Base-by-base conservation (phyloP, 148 eudicot genomes). In the Camellia japonica region DNA sequence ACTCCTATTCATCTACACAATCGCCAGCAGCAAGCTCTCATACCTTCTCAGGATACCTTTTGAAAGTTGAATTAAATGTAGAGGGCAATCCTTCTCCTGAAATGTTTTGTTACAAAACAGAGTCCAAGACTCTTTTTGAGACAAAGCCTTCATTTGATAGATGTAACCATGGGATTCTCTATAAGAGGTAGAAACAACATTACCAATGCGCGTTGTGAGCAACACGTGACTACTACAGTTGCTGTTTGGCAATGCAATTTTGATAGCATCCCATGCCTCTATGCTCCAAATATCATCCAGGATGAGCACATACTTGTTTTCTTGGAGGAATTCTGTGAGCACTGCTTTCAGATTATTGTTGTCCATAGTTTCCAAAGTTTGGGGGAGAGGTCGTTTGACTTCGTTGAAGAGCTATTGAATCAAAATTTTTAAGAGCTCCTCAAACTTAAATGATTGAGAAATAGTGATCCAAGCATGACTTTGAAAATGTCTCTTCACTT, bases 391-490 rank as follows among this genome's bases (percentile, higher is more conserved):
- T 65, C n/a, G 41, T 30, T 47, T 60, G 51, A 47, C 51, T 47
- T 47, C 51, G 51, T 47, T 6, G 51, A 47, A 47, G 51, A 47
- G 51, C 51, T 47, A 1, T 47, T 47, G 51, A 47, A 47, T 47
- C 51, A 47, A 10, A 23, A 46, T 69, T 56, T 73, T 41, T 14
- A 82, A 23, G 30, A 83, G 68, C 68, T 68, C 54, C 44, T 68
- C 38, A 2, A 69, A 2, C 13, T 59, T 41, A 42, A 47, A 75
- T 0, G 76, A 46, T 18, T 79, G 38, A 13, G 82, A 83, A 16
- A 79, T 74, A 42, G 71, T 59, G 13, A 83, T 5, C 85, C 85
- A 83, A 3, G 65, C 82, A 61, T 55, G 80, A 47, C 4, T 14
- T 3, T 60, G 3, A 52, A 83, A 79, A 18, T 38, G 20, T 8